Evolutionary conservation across 1,284 basidiomycete species (phyloP), one percentile per base, ranked within the genome.

Genomic region (Cryptococcus jaspeensis): DNA sequence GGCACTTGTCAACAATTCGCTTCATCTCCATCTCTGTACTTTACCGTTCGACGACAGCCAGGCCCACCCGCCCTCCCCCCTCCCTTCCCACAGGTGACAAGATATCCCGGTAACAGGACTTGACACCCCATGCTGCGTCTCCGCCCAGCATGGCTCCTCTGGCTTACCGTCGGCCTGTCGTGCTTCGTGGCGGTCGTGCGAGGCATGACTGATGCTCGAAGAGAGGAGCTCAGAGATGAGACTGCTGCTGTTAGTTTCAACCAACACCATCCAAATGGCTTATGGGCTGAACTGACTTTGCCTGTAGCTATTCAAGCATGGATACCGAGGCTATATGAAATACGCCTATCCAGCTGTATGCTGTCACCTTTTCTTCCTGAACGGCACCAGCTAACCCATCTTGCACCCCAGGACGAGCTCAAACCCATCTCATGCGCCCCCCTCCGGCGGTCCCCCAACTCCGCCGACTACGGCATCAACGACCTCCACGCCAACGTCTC

Each of bases 371-470:
- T 8, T 15, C 22, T 3, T 50, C 6, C 50, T 52, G 42, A 48
- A 49, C 28, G 5, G 28, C 28, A 9, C 28, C 28, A 22, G 2
- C 47, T 49, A 7, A 49, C 2, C 22, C 12, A 41, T 11, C 16
- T 48, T 48, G 12, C n/a, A n/a, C 23, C 22, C 23, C 53, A 74
- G 66, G 78, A 80, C 59, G 79, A 96, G 87, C 81, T 96, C 28
- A 85, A 86, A 16, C 92, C 93, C 1, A 76, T 96, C n/a, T 86
- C 89, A 13, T 97, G 93, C 72, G 82, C 81, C 28, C 72, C 74
- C 7, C 56, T 71, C n/a, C 20, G 48, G 42, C 72, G 74, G 12
- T 68, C 69, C 47, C 53, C 65, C 11, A 62, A 72, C 53, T 47
- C 62, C 3, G 40, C 37, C 35, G 70, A 74, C 55, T 60, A 67